These are phyloP conservation scores for Ploettnerulaceae sp. DNA, from an alignment of 2,329 filamentous ascomycete species.

Conservation along the genomic window DNA sequence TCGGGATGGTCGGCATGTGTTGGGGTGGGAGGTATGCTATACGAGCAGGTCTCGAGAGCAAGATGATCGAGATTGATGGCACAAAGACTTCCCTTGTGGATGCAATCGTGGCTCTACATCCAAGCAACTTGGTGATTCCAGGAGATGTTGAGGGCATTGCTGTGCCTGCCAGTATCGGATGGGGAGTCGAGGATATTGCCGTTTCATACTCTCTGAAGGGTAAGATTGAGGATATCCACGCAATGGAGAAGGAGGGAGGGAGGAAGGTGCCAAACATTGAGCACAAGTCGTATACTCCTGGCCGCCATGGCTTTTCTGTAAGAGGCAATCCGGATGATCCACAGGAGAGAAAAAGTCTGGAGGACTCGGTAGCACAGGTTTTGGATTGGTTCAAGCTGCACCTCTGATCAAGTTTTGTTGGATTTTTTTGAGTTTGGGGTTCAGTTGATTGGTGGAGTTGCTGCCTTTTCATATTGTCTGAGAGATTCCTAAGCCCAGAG, in stretches of 20 bases:
- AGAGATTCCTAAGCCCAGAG: no score
- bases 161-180: conserved; percentile 33
- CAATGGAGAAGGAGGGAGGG: conserved; percentile 23
- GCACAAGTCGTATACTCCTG: conserved; percentile 34
- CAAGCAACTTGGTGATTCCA: conserved; percentile 35
- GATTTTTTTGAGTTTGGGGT: no score
- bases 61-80: conserved; percentile 36
- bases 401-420: conserved; percentile 8
- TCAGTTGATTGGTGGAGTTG: no score
- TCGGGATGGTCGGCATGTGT: conserved; percentile 36
- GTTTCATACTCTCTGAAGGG: conserved; percentile 31
- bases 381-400: conserved; percentile 14
- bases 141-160: conserved; percentile 33
- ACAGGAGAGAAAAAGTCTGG: conserved; percentile 33
- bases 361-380: conserved; percentile 34
- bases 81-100: conserved; percentile 35
- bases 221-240: conserved; percentile 32
- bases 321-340: conserved; percentile 37
- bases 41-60: conserved; percentile 30
- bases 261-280: conserved; percentile 31
- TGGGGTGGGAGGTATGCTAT: conserved; percentile 37
- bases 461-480: no score
- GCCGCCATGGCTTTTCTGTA: conserved; percentile 36
- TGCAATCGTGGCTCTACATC: conserved; percentile 37
- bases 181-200: conserved; percentile 32